Evolutionary conservation across 176 grass and related monocot genomes (phyloP).

Genomic region (Aegilops sharonensis): DNA sequence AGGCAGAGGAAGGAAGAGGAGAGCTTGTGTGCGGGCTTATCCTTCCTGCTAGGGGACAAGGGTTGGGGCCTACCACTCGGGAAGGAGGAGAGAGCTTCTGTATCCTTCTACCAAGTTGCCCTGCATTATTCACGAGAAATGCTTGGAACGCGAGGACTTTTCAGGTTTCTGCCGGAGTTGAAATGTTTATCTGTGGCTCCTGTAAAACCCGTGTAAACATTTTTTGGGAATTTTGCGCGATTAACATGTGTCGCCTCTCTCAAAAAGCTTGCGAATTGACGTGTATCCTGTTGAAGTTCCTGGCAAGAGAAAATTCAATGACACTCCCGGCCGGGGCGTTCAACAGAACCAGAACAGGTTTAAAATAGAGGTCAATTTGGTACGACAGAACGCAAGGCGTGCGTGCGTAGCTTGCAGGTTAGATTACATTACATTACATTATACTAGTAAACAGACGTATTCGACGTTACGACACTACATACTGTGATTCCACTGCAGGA

Average conservation of each 20-base stretch:
- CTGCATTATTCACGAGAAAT: neutral
- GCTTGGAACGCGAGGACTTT: neutral
- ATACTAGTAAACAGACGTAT: neutral
- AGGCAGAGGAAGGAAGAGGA: neutral
- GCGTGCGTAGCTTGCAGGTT: neutral
- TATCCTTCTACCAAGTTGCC: slow-evolving; percentile 7
- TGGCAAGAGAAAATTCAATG: neutral
- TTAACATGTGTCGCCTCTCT: neutral
- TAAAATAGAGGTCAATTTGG: neutral
- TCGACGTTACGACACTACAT: neutral
- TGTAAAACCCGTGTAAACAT: neutral
- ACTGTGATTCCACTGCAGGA: neutral
- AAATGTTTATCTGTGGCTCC: neutral
- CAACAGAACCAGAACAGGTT: neutral
- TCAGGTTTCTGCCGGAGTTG: neutral
- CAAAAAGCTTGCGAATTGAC: slow-evolving; percentile 10
- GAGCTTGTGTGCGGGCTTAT: slow-evolving; percentile 46
- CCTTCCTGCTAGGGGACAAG: slow-evolving; percentile 44
- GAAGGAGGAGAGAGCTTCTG: neutral
- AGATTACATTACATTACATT: neutral
- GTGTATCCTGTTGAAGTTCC: neutral
- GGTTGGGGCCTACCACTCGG: slow-evolving; percentile 32
- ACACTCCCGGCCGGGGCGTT: neutral
- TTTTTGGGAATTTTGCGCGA: neutral
- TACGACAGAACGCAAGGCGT: neutral